Evolutionary conservation across 768 basidiomycete species (phyloP).

Genomic region (Sporobolomyces phaffii): DNA sequence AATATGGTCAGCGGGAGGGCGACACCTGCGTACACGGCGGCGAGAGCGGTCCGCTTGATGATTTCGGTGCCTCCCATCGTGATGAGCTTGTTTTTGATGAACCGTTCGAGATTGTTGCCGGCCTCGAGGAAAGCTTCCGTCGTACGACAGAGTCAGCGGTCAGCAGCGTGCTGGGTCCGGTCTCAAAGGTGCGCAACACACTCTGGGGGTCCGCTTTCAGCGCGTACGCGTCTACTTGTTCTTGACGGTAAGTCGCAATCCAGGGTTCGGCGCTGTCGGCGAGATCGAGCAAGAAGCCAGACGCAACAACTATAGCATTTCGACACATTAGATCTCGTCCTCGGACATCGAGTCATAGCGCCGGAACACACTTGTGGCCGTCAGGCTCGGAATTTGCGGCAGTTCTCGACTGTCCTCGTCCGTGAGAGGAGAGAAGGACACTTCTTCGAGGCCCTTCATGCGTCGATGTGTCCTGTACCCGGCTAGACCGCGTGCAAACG

Average conservation of each 20-base stretch:
- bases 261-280: conserved; percentile 48
- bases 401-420: conserved; percentile 26
- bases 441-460: conserved; percentile 40
- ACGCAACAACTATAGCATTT: conserved; percentile 49
- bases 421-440: conserved; percentile 38
- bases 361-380: conserved; percentile 11
- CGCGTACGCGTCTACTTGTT: conserved; percentile 48
- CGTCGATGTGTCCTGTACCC: conserved; percentile 39
- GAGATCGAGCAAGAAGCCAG: conserved; percentile 48
- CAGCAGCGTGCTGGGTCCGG: too few species aligned
- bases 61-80: conserved; percentile 45
- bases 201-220: conserved; percentile 46
- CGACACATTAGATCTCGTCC: too few species aligned
- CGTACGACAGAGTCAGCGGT: background rate
- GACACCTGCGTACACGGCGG: conserved; percentile 49
- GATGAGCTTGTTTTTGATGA: conserved; percentile 41
- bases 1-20: conserved; percentile 41
- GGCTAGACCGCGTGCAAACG: conserved; percentile 30
- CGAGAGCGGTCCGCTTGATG: conserved; percentile 50
- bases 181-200: conserved; percentile 38
- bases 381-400: conserved; percentile 39
- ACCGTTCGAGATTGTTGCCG: conserved; percentile 44
- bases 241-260: conserved; percentile 22
- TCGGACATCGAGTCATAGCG: too few species aligned
- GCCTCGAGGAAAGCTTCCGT: conserved; percentile 43